Evolutionary conservation across 139 green algal genomes (phyloP).

Genomic region (Mesotaenium endlicherianum): DNA sequence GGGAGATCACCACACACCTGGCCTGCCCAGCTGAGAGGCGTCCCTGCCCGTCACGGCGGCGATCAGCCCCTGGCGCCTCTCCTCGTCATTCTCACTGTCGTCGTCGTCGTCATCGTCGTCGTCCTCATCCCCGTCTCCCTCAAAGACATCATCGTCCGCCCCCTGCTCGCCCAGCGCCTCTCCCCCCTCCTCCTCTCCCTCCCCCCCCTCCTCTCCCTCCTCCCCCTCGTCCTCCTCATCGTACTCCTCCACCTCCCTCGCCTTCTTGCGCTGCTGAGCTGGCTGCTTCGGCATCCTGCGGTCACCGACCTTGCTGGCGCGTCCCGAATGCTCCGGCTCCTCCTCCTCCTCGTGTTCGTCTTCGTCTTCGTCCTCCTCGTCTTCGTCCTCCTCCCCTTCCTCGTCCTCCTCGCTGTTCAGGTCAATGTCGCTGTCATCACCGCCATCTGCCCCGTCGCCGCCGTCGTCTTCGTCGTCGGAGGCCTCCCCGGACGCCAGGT

Average conservation of each 20-base stretch:
- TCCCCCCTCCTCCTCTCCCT: background rate
- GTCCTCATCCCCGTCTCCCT: background rate
- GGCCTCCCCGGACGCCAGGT: conserved; percentile 59
- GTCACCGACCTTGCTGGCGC: background rate
- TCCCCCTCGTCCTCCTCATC: conserved; percentile 26
- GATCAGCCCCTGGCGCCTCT: conserved; percentile 3
- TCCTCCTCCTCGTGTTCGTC: conserved; percentile 29
- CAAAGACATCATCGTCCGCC: background rate
- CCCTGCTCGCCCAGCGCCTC: background rate
- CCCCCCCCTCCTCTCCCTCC: conserved; percentile 3
- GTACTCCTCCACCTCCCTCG: background rate
- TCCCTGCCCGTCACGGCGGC: background rate
- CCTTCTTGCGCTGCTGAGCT: background rate
- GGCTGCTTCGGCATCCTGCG: background rate
- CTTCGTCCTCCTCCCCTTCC: conserved; percentile 46
- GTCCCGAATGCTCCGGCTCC: too few species aligned
- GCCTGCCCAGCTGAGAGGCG: too few species aligned
- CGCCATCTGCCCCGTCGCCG: conserved; percentile 36
- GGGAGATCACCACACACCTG: too few species aligned
- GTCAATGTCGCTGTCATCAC: conserved; percentile 50
- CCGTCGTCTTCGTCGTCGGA: conserved; percentile 49
- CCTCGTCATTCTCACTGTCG: conserved; percentile 8
- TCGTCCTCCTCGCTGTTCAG: conserved; percentile 60
- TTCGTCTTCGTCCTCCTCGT: conserved; percentile 39
- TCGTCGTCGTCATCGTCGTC: conserved; percentile 45